A percentile compares a stretch with the other conserved stretches of the same genome.
Conservation (phyloP, 2,329 filamentous ascomycete species). For the Fusarium redolens region DNA sequence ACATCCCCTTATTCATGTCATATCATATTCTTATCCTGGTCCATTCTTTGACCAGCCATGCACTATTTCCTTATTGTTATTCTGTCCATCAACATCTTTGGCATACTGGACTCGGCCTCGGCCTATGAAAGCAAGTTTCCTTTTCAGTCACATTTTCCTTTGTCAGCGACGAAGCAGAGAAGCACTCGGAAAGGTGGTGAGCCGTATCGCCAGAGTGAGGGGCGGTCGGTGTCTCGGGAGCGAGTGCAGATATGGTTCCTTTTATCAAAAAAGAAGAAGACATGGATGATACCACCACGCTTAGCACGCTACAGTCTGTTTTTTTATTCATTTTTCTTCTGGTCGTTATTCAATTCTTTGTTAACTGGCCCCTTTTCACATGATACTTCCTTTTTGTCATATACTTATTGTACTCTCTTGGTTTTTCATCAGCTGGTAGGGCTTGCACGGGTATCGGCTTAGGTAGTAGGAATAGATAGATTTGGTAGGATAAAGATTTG, state of each 20-base stretch:
- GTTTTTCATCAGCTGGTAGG: constrained; percentile 23
- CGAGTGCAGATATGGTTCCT: constrained; percentile 45
- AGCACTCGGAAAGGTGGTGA: constrained; percentile 12
- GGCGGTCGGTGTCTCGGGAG: constrained; percentile 4
- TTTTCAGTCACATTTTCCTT: constrained; percentile 38
- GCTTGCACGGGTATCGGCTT: constrained; percentile 25
- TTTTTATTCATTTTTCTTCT: constrained; percentile 35
- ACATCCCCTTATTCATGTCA: constrained; percentile 4
- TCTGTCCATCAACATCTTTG: constrained; percentile 29
- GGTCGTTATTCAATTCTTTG: constrained; percentile 30
- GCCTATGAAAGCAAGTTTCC: constrained; percentile 38
- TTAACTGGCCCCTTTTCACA: constrained; percentile 16
- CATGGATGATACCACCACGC: constrained; percentile 58
- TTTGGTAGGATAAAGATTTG: constrained; percentile 44
- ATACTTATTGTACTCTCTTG: constrained; percentile 35
- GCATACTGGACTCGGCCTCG: constrained; percentile 30
- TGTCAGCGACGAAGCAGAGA: constrained; percentile 30
- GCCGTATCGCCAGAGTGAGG: background rate
- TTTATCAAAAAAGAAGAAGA: constrained; percentile 47
- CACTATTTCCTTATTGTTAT: constrained; percentile 38
- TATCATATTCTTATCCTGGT: constrained; percentile 22
- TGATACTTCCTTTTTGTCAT: constrained; percentile 34
- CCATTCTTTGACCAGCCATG: constrained; percentile 30
- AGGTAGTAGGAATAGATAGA: constrained; percentile 42
- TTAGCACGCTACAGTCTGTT: constrained; percentile 51